phyloP scores from a whole-genome alignment of 1,284 basidiomycete species.

The Phylloporus sp. region DNA sequence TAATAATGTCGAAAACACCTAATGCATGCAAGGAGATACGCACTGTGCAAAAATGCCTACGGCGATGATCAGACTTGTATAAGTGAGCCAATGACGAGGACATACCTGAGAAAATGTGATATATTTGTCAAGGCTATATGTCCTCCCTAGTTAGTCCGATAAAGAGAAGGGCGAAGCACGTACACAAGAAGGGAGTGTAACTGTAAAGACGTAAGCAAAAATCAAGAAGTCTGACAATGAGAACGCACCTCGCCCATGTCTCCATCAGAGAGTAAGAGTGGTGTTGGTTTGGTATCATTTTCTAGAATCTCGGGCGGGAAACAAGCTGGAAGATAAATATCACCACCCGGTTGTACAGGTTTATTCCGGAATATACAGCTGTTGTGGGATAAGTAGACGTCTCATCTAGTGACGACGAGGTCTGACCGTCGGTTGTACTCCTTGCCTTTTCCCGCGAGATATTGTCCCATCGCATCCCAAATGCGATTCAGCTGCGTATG shows the following conservation, averaged over 20 bases:
- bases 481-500: constrained; percentile 65
- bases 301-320: too few relatives aligned
- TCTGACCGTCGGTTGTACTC: constrained; percentile 59
- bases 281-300: too few relatives aligned
- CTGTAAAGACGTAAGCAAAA: constrained; percentile 40
- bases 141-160: constrained; percentile 1
- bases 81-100: neutral
- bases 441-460: constrained; percentile 59
- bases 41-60: constrained; percentile 63
- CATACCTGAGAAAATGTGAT: constrained; percentile 63
- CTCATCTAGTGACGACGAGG: neutral
- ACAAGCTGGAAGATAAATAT: constrained; percentile 52
- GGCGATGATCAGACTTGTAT: constrained; percentile 1
- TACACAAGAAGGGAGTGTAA: constrained; percentile 66
- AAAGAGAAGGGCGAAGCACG: constrained; percentile 28
- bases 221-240: neutral
- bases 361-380: constrained; percentile 56
- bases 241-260: constrained; percentile 33
- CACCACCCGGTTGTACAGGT: constrained; percentile 47
- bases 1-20: too few relatives aligned
- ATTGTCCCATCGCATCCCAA: constrained; percentile 64
- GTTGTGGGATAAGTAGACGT: too few relatives aligned
- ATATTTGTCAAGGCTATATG: constrained; percentile 68
- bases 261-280: constrained; percentile 28
- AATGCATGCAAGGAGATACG: constrained; percentile 27